Evolutionary conservation across 2,329 filamentous ascomycete genomes (phyloP).

Genomic region (Alternaria sp.): DNA sequence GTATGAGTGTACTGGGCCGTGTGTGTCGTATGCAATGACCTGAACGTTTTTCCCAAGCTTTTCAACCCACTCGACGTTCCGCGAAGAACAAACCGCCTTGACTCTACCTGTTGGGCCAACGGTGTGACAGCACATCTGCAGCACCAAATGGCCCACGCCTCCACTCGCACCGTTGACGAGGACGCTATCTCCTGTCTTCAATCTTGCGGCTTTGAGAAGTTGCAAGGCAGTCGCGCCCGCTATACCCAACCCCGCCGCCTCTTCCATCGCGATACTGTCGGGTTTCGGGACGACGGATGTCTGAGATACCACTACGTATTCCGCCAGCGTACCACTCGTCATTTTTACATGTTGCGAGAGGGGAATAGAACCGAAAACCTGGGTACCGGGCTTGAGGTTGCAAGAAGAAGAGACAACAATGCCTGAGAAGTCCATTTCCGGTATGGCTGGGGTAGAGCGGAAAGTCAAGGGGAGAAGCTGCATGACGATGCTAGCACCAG

Average conservation of each 20-base stretch:
- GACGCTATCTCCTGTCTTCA: slow-evolving; percentile 52
- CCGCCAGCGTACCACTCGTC: slow-evolving; percentile 52
- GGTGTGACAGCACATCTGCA: slow-evolving; percentile 56
- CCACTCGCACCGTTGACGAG: slow-evolving; percentile 63
- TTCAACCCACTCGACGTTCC: slow-evolving; percentile 55
- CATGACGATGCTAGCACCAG: slow-evolving; percentile 54
- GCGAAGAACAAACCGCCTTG: slow-evolving; percentile 58
- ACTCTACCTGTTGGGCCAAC: slow-evolving; percentile 50
- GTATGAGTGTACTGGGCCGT: slow-evolving; percentile 13
- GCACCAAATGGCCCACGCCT: slow-evolving; percentile 58
- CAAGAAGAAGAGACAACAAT: slow-evolving; percentile 36
- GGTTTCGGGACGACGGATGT: slow-evolving; percentile 46
- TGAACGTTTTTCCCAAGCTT: slow-evolving; percentile 11
- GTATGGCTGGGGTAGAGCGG: slow-evolving; percentile 49
- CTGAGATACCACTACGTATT: slow-evolving; percentile 53
- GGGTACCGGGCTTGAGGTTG: slow-evolving; percentile 43
- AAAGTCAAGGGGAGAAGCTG: slow-evolving; percentile 53
- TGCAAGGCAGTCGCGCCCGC: slow-evolving; percentile 54
- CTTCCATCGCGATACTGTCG: slow-evolving; percentile 35
- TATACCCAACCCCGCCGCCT: slow-evolving; percentile 54
- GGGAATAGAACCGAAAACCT: slow-evolving; percentile 54
- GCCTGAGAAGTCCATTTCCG: slow-evolving; percentile 56
- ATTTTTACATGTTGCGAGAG: slow-evolving; percentile 48
- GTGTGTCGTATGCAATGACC: slow-evolving; percentile 24
- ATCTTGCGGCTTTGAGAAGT: slow-evolving; percentile 45